These are phyloP conservation scores for Globisporangium lucens DNA, from an alignment of 352 stramenopile genomes.

Conservation along the genomic window DNA sequence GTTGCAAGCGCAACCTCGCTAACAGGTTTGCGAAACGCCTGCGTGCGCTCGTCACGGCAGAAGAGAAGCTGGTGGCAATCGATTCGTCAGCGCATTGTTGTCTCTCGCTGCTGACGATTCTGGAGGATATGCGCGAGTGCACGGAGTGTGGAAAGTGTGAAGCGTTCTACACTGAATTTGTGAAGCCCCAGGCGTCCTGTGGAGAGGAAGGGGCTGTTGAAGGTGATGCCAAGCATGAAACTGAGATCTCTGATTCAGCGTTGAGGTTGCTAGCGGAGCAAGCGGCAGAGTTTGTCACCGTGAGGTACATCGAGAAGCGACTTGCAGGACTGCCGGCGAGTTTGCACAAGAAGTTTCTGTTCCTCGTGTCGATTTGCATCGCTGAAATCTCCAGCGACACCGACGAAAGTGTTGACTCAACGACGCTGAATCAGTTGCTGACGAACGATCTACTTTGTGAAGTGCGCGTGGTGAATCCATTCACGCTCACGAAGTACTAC, in stretches of 20 bases:
- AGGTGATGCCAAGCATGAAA: background rate
- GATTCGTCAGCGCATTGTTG: constrained; percentile 6
- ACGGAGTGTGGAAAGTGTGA: background rate
- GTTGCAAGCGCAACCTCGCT: constrained; percentile 12
- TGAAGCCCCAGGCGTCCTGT: background rate
- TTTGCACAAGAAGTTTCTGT: constrained; percentile 26
- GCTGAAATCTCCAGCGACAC: background rate
- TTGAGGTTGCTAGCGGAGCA: background rate
- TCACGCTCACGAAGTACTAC: background rate
- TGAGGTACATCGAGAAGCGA: constrained; percentile 23
- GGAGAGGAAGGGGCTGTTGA: background rate
- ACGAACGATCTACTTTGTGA: constrained; percentile 3
- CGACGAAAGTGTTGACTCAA: background rate
- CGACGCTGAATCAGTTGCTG: background rate
- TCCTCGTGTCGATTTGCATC: constrained; percentile 19
- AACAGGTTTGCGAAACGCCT: constrained; percentile 22
- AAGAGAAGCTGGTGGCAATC: constrained; percentile 21
- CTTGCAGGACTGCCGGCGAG: constrained; percentile 28
- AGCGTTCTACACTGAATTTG: constrained; percentile 2
- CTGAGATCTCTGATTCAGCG: background rate
- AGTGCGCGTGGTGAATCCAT: background rate
- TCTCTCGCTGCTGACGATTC: constrained; percentile 19
- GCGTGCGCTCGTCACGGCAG: constrained; percentile 22
- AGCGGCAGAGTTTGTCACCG: constrained; percentile 13
- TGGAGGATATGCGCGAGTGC: constrained; percentile 11